Evolutionary conservation across 208 protist species (phyloP).

Genomic region (Trypanosoma conorhini): DNA sequence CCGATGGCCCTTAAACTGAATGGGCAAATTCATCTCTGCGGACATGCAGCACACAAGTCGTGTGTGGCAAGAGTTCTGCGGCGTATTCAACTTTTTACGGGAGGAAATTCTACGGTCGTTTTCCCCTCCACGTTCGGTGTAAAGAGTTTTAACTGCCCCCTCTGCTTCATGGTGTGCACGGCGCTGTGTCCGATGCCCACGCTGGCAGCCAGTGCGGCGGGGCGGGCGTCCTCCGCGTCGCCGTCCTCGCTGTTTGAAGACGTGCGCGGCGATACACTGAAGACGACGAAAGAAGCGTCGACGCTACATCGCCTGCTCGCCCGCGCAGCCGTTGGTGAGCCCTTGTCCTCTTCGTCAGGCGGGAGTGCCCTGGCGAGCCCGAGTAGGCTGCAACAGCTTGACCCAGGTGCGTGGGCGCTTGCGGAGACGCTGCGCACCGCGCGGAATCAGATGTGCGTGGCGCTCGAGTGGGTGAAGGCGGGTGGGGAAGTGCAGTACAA

Average conservation of each 20-base stretch:
- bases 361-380: constrained; percentile 15
- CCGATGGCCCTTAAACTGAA: constrained; percentile 30
- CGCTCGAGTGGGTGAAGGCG: constrained; percentile 59
- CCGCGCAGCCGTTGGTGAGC: constrained; percentile 47
- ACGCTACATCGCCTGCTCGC: constrained; percentile 43
- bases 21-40: constrained; percentile 58
- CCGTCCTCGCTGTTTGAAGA: constrained; percentile 21
- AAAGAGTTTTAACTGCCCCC: constrained; percentile 64
- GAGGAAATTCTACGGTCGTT: background rate
- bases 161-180: constrained; percentile 71
- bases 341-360: constrained; percentile 21
- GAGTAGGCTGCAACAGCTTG: constrained; percentile 42
- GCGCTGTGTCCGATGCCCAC: constrained; percentile 55
- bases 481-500: constrained; percentile 47
- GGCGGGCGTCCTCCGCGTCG: background rate
- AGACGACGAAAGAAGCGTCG: constrained; percentile 3
- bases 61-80: constrained; percentile 60
- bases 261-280: constrained; percentile 14
- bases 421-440: constrained; percentile 62
- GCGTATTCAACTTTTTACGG: constrained; percentile 43
- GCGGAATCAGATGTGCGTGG: constrained; percentile 38
- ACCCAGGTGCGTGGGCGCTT: constrained; percentile 42
- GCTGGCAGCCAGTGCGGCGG: constrained; percentile 14
- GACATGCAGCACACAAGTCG: constrained; percentile 64
- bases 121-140: constrained; percentile 25